Conservation (phyloP, 768 basidiomycete species). For the Tulasnella sp. region DNA sequence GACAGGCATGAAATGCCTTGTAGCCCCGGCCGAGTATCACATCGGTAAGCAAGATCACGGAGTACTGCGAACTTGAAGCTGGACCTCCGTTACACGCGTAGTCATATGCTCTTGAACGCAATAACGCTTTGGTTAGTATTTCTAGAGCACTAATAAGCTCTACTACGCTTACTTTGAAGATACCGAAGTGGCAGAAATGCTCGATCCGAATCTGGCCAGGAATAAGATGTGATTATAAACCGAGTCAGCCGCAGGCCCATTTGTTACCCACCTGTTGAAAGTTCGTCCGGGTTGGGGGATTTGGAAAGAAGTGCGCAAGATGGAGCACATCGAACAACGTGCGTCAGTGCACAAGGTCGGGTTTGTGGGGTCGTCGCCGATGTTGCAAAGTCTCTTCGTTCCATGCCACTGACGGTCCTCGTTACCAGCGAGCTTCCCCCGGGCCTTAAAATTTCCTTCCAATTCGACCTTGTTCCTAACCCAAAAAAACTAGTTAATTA, state of each 20-base stretch:
- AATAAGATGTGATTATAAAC: not conserved
- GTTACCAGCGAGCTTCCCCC: not conserved
- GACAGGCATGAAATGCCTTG: not conserved
- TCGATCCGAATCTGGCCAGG: not conserved
- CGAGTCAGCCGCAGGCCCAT: not conserved
- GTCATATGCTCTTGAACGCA: not conserved
- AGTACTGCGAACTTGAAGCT: conserved; percentile 6
- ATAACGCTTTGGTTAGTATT: not conserved
- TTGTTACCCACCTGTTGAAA: not conserved
- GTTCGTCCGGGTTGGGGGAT: not conserved
- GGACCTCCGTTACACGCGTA: not conserved
- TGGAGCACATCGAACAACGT: conserved; percentile 3
- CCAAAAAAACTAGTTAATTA: not conserved
- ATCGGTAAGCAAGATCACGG: not conserved
- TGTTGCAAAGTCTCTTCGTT: conserved; percentile 12
- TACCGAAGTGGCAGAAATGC: not conserved
- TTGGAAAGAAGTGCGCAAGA: conserved; percentile 17
- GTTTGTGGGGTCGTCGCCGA: conserved; percentile 10
- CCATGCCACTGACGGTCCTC: conserved; percentile 27
- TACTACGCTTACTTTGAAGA: not conserved
- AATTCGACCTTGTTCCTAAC: conserved; percentile 9
- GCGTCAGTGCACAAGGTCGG: not conserved
- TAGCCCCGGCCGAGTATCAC: conserved; percentile 17
- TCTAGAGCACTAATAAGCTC: not conserved
- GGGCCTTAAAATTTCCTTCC: conserved; percentile 21